These are phyloP conservation scores for Cichorium intybus DNA, from an alignment of 140 eudicot genomes.

Conservation along the genomic window DNA sequence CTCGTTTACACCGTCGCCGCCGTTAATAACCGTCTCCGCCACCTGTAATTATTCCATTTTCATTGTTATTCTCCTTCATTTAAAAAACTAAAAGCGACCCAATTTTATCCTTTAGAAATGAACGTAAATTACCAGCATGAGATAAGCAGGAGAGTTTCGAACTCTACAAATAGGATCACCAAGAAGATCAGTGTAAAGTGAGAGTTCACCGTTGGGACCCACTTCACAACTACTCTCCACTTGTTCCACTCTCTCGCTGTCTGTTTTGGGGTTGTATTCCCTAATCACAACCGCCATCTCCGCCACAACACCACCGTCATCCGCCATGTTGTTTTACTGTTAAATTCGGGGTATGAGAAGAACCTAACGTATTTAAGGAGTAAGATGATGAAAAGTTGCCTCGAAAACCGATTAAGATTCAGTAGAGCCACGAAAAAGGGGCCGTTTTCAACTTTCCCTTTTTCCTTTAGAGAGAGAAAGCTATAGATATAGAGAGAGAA, in stretches of 20 bases:
- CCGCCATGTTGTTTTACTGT: conserved; percentile 7
- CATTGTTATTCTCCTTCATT: not conserved
- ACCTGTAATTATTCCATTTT: conserved; percentile 41
- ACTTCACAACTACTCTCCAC: conserved; percentile 86
- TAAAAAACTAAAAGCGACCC: not conserved
- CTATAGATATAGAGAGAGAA: conserved; percentile 19
- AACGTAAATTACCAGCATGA: conserved; percentile 60
- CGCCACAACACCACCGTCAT: conserved; percentile 10
- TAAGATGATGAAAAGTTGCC: conserved; percentile 26
- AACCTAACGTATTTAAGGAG: conserved; percentile 7
- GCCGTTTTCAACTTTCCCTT: conserved; percentile 34
- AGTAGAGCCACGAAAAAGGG: conserved; percentile 21
- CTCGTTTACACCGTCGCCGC: conserved; percentile 19
- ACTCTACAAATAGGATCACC: conserved; percentile 95
- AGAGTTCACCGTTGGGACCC: conserved; percentile 69
- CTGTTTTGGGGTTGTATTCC: conserved; percentile 51
- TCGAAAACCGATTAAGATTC: conserved; percentile 28
- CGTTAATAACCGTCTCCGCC: conserved; percentile 53
- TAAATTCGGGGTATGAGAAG: not conserved
- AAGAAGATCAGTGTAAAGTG: conserved; percentile 76
- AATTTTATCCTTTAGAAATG: not conserved
- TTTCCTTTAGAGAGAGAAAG: conserved; percentile 24
- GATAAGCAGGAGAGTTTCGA: conserved; percentile 78
- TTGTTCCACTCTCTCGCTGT: conserved; percentile 50
- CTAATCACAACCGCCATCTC: conserved; percentile 40